These are phyloP conservation scores for Chiua virens DNA, from an alignment of 768 basidiomycete genomes.

Conservation along the genomic window DNA sequence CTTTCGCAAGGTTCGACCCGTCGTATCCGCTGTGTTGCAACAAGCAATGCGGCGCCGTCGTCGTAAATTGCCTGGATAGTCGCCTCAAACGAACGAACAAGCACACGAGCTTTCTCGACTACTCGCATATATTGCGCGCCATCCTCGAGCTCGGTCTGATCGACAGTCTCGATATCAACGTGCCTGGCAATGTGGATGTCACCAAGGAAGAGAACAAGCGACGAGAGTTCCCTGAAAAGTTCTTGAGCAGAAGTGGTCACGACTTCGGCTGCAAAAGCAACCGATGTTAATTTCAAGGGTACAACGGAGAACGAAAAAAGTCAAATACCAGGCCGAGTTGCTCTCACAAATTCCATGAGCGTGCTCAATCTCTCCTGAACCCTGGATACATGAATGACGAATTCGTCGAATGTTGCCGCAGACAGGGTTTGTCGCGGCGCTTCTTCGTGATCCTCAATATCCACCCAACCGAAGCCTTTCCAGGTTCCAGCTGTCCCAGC, in stretches of 20 bases:
- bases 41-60: conserved; percentile 42
- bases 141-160: conserved; percentile 31
- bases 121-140: conserved; percentile 40
- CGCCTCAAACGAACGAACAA: conserved; percentile 49
- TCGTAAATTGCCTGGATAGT: conserved; percentile 52
- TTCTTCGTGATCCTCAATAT: conserved; percentile 34
- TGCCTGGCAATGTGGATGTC: conserved; percentile 53
- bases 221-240: conserved; percentile 39
- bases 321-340: conserved; percentile 21
- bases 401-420: conserved; percentile 31
- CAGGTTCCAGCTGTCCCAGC: conserved; percentile 52
- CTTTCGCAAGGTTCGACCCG: conserved; percentile 26
- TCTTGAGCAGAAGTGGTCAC: conserved; percentile 31
- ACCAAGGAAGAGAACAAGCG: conserved; percentile 41
- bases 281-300: background rate
- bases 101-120: conserved; percentile 45
- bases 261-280: conserved; percentile 16
- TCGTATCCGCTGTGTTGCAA: conserved; percentile 36
- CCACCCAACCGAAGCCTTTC: conserved; percentile 56
- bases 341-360: conserved; percentile 19
- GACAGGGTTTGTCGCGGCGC: conserved; percentile 30
- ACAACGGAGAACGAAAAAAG: background rate
- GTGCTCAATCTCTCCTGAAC: conserved; percentile 31
- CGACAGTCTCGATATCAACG: conserved; percentile 49
- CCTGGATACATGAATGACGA: conserved; percentile 24